Base-by-base conservation (phyloP, 2,329 filamentous ascomycete species). In the Scopulariopsis brevicaulis region DNA sequence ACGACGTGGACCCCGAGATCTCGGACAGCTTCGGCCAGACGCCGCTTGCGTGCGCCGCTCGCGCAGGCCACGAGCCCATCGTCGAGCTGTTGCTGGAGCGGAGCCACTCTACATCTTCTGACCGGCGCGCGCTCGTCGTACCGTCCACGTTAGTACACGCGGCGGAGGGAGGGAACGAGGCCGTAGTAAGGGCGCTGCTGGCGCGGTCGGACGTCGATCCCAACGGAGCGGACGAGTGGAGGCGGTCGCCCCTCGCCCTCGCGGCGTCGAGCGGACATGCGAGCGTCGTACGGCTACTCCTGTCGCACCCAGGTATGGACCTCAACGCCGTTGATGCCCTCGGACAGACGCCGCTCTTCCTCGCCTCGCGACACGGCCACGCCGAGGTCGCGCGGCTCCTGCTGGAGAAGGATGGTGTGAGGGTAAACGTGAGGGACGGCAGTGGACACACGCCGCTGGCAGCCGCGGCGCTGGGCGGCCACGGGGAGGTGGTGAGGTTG, bases 231-330 rank as follows among this genome's bases (percentile, higher is more conserved):
- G 55, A 56, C 24, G 55, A 56, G 24, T 56, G 55, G 55, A 52
- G 34, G 32, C 24, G 55, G 28, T 52, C 55, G 18, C 55, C 55
- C 1, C n/a, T 56, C 11, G 62, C 63, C 53, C 62, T 64, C 43
- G 66, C 65, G n/a, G 63, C 62, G n/a, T 54, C 61, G 25, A 59
- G 59, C 7, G 65, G 63, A 15, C 61, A 65, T 54, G 56, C 57
- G 53, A 58, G 46, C 22, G 59, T 64, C 51, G 61, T 65, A 28
- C 53, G 59, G 46, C 35, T 62, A 28, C 58, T 66, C 20, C 51
- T 65, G 18, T 15, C 32, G 12, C 4, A 40, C 11, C 15, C 32
- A 12, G 24, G 43, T 15, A 35, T 59, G n/a, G 48, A 56, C 14
- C 14, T 53, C 43, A 56, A 59, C 55, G 12, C 51, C 7, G n/a